Percentiles rank a stretch among this genome's conserved stretches.
These are phyloP conservation scores for Oidium heveae DNA, from an alignment of 2,329 filamentous ascomycete genomes.

Conservation along the genomic window DNA sequence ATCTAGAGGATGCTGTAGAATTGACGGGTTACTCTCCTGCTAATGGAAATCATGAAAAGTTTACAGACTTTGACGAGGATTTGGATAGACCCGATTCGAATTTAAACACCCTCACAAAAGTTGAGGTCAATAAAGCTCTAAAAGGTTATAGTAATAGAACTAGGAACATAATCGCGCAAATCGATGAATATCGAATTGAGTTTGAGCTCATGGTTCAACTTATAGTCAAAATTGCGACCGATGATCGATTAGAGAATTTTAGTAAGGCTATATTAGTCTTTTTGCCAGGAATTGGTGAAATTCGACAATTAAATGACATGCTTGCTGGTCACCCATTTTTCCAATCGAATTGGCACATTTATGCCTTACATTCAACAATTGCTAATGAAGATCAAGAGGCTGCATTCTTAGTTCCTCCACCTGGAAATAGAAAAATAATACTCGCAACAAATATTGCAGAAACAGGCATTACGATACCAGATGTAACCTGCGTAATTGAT, in stretches of 20 bases:
- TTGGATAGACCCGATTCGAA: constrained; percentile 22
- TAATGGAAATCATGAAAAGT: constrained; percentile 20
- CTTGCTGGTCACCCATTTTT: constrained; percentile 56
- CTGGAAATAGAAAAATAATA: constrained; percentile 71
- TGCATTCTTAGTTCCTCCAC: constrained; percentile 66
- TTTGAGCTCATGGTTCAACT: constrained; percentile 66
- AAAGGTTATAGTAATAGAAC: constrained; percentile 54
- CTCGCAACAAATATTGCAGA: constrained; percentile 96
- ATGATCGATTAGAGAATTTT: constrained; percentile 38
- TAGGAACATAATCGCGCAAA: constrained; percentile 42
- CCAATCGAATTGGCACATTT: constrained; percentile 53
- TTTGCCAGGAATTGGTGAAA: constrained; percentile 81
- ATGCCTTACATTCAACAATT: constrained; percentile 81
- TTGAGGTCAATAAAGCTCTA: constrained; percentile 37
- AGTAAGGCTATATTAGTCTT: constrained; percentile 91
- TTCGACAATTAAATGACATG: constrained; percentile 67
- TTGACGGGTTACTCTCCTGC: constrained; percentile 47
- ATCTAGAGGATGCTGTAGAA: constrained; percentile 81
- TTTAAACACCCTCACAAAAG: constrained; percentile 19
- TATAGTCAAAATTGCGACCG: constrained; percentile 47
- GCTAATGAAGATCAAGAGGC: constrained; percentile 90
- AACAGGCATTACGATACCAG: constrained; percentile 93
- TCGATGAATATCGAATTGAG: constrained; percentile 82
- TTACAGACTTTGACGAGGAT: constrained; percentile 39
- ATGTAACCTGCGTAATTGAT: constrained; percentile 91